A percentile compares a stretch with the other conserved stretches of the same genome.
phyloP scores from a whole-genome alignment of 306 rosid genomes.

The Lagenaria siceraria region DNA sequence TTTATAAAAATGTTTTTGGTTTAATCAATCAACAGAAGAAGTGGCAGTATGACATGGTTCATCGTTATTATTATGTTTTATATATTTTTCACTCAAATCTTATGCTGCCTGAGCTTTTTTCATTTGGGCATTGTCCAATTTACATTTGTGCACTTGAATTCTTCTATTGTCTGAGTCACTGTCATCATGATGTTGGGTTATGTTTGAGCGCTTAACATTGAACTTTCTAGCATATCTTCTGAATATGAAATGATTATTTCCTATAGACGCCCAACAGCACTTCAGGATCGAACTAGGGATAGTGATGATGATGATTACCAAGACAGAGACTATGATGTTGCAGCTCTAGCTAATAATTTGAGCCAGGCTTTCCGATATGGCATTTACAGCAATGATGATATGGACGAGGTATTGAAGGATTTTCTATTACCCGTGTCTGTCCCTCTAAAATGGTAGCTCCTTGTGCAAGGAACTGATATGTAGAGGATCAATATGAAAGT shows the following conservation, averaged over 20 bases:
- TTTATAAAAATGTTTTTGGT: too few species aligned
- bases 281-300: conserved; percentile 87
- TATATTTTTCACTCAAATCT: neutral
- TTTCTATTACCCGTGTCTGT: neutral
- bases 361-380: conserved; percentile 97
- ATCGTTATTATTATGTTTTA: neutral
- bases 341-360: conserved; percentile 88
- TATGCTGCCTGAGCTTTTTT: neutral
- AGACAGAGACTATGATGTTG: conserved; percentile 95
- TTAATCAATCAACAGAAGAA: neutral
- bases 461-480: neutral
- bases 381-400: conserved; percentile 72
- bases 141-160: neutral
- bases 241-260: conserved; percentile 15
- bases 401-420: conserved; percentile 53
- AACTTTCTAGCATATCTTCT: neutral
- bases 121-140: neutral
- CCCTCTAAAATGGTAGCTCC: neutral
- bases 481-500: neutral
- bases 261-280: conserved; percentile 82
- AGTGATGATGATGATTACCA: conserved; percentile 96
- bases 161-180: neutral
- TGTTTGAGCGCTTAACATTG: neutral
- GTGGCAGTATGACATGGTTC: neutral
- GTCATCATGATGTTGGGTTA: neutral